Percentiles rank a stretch among this genome's conserved stretches.
These are phyloP conservation scores for Shiraia bambusicola DNA, from an alignment of 2,329 filamentous ascomycete species.

Conservation along the genomic window DNA sequence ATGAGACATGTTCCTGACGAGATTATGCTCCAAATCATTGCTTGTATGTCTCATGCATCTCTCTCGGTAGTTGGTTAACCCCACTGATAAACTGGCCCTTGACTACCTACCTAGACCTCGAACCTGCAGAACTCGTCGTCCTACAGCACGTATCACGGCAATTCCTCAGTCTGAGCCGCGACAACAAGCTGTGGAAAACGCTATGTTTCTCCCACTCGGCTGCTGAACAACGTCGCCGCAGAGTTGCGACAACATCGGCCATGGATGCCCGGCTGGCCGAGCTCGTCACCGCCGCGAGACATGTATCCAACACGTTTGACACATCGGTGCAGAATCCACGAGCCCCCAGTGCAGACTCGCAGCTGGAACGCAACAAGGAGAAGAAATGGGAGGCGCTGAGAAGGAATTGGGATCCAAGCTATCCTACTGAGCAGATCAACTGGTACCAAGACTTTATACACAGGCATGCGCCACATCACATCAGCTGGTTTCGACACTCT, in stretches of 20 bases:
- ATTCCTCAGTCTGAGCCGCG: constrained; percentile 68
- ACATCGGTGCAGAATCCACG: constrained; percentile 25
- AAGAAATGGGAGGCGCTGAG: constrained; percentile 59
- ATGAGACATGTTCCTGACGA: constrained; percentile 42
- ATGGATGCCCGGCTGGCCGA: constrained; percentile 49
- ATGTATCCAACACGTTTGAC: constrained; percentile 26
- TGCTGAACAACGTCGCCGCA: constrained; percentile 62
- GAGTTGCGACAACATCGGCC: constrained; percentile 28
- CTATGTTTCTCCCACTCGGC: constrained; percentile 71
- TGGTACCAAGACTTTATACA: constrained; percentile 93
- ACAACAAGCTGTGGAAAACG: constrained; percentile 74
- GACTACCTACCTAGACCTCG: too few relatives aligned
- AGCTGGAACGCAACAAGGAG: constrained; percentile 32
- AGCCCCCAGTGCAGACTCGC: constrained; percentile 35
- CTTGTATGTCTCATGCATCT: constrained; percentile 37
- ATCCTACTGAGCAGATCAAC: constrained; percentile 68
- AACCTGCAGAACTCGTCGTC: constrained; percentile 63
- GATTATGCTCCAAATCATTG: constrained; percentile 47
- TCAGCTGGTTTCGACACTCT: constrained; percentile 76
- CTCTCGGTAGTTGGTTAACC: constrained; percentile 5
- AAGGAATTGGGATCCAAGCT: constrained; percentile 82
- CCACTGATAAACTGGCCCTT: constrained; percentile 14
- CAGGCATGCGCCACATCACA: constrained; percentile 69
- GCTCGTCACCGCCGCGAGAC: constrained; percentile 46
- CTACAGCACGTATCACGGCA: constrained; percentile 70